Evolutionary conservation across 129 eudicot species (phyloP), one percentile per base, ranked within the genome.

Genomic region (Escallonia rubra): DNA sequence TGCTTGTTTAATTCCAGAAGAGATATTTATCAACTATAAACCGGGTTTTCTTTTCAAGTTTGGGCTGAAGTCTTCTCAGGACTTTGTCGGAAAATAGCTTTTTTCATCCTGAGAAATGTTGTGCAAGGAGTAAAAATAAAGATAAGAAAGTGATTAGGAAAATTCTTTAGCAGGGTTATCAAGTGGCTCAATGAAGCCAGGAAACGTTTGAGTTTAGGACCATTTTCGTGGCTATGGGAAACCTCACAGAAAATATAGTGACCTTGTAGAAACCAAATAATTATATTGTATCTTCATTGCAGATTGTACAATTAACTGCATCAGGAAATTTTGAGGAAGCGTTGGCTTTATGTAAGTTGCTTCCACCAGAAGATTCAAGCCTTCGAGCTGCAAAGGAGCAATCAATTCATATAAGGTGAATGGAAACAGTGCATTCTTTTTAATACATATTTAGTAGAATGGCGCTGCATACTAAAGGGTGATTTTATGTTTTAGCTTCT

Each of bases 251-350:
- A 5, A 15, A 34, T 12, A 14, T 43, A 12, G n/a, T 69, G 44
- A 61, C 55, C 51, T 67, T n/a, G 40, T 63, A 57, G 43, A 61
- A 74, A 54, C 63, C 71, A 53, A 65, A 49, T n/a, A 34, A 46
- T 2, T 41, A 49, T 48, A 40, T 16, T 76, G 43, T 50, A 61
- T 77, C 61, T 77, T 56, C 38, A 43, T 49, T 71, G 83, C 95
- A 94, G 99, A 94, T 94, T 66, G 96, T 94, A 66, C 99, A 94
- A 67, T 71, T 94, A 76, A 94, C 97, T 63, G 99, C 97, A 72
- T 94, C 99, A 63, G 99, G 97, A 16, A 78, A 94, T 66, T 94
- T 94, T 74, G 99, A 94, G 75, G 97, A 94, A 76, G 99, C 99
- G 51, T 77, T 94, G 87, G 90, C 88, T 59, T 83, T 94, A 73